Conservation (phyloP, 805 yeast genomes). For the Yarrowia porcina region DNA sequence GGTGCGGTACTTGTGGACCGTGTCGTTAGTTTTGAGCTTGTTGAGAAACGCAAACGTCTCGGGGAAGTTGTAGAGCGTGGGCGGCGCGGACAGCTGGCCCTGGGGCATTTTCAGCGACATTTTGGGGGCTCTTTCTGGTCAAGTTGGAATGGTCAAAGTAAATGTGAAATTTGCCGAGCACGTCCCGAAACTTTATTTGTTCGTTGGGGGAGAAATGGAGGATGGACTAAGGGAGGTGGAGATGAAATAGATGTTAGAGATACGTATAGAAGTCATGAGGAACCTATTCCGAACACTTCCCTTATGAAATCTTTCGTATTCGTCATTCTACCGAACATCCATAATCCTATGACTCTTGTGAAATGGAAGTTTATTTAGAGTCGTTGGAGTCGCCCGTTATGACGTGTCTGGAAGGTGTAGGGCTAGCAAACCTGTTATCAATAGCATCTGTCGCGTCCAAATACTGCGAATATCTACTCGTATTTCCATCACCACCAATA, state of each 20-base stretch:
- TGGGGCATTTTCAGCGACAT: conserved; percentile 15
- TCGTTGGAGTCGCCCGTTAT: background rate
- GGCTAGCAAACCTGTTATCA: no score
- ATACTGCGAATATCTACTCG: no score
- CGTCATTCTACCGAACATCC: background rate
- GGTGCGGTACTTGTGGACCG: conserved; percentile 43
- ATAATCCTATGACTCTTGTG: background rate
- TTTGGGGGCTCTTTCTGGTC: background rate
- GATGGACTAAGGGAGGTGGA: background rate
- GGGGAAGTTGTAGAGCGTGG: conserved; percentile 12
- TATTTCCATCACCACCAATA: background rate
- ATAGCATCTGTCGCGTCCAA: no score
- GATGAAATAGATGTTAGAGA: no score
- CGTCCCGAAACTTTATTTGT: background rate
- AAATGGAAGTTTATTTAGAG: conserved; percentile 6
- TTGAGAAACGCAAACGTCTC: background rate
- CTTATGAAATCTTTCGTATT: background rate
- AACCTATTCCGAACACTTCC: background rate
- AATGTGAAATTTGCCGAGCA: conserved; percentile 16
- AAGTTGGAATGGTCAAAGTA: background rate
- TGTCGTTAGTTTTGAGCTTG: conserved; percentile 2
- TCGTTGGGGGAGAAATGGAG: background rate
- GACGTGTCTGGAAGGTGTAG: background rate
- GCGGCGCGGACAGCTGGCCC: conserved; percentile 8
- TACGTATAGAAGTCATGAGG: background rate